Evolutionary conservation across 75 land plant species (phyloP), one percentile per base, ranked within the genome.

Genomic region (Gnetum montanum): DNA sequence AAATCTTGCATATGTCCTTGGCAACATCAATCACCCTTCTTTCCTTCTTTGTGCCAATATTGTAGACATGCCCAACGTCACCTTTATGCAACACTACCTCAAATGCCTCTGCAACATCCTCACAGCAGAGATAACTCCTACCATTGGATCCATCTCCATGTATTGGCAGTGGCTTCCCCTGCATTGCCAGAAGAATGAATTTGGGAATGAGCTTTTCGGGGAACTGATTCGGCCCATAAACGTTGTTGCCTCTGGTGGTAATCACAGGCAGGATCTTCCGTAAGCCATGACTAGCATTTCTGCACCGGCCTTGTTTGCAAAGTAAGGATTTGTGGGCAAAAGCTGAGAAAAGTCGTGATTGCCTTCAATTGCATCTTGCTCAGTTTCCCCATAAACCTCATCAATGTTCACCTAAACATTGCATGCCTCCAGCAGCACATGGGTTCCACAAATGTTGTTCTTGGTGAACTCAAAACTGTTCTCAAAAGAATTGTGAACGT

Each of bases 391-490:
- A 30, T 54, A 54, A 16, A 54, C 46, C 23, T 54, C 57, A 28
- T 54, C 57, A 3, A 34, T 54, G 23, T 3, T 54, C 57, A 54
- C 43, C n/a, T 54, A 13, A 54, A 54, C 77, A 30, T 84, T 84
- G 66, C 86, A 81, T 15, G 88, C 88, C 54, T 84, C 85, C 2
- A 84, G 62, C 5, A 84, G 86, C 5, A 84, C 88, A 63, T 84
- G 88, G 3, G 88, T 84, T 8, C 88, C 88, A 53, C 81, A 83
- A 45, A 83, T 76, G 49, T 83, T 83, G 64, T 83, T 83, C 59
- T 76, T 76, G 29, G 87, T 83, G 77, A 83, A 83, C 70, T 83
- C 87, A 49, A 83, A 80, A 26, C 74, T 69, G 63, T 83, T 83
- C 0, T 85, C 87, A 33, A 83, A 83, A 7, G 87, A 83, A 58